Evolutionary conservation across 768 basidiomycete species (phyloP), one percentile per base, ranked within the genome.

Genomic region (Mycena leptocephala): DNA sequence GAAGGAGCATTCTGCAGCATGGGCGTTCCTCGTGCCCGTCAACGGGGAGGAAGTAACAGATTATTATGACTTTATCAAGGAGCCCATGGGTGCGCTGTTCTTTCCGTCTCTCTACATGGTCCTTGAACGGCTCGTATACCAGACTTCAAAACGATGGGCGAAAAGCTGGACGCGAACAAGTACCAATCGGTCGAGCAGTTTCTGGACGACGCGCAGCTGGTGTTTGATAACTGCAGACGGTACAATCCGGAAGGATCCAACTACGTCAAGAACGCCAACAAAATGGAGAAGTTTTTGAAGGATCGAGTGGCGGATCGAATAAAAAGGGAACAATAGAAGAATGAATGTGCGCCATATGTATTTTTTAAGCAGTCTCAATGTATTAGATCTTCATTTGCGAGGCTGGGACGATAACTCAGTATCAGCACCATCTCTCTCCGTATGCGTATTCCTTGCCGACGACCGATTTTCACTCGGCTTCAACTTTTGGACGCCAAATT

Each of bases 81-180:
- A 93, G 72, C 98, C 98, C 3, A 99, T 99, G 97, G 97, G 97
- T 97, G 78, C 72, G 92, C 88, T 32, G 69, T 14, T 55, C 28
- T 26, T 59, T 37, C 73, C 22, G 10, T 33, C 43, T 14, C 20
- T 71, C 26, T 72, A 59, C 13, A 59, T 39, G 32, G 46, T 22
- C 59, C 67, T 33, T 68, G 28, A 39, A 28, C 48, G 22, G 9
- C 13, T 28, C 22, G 33, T 33, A 30, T 55, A n/a, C n/a, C n/a
- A 98, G 97, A 99, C 84, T 91, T 99, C 79, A 86, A 88, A 70
- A 97, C 95, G 2, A 98, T 99, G 92, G 92, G 94, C 78, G 89
- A 93, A 82, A 99, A 97, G 84, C 90, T 99, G n/a, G 94, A 96
- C 41, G 92, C 89, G n/a, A 95, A 95, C 82, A 92, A 95, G 81